Conservation (phyloP, 495 filamentous ascomycete species). For the Penicillium paradoxum region DNA sequence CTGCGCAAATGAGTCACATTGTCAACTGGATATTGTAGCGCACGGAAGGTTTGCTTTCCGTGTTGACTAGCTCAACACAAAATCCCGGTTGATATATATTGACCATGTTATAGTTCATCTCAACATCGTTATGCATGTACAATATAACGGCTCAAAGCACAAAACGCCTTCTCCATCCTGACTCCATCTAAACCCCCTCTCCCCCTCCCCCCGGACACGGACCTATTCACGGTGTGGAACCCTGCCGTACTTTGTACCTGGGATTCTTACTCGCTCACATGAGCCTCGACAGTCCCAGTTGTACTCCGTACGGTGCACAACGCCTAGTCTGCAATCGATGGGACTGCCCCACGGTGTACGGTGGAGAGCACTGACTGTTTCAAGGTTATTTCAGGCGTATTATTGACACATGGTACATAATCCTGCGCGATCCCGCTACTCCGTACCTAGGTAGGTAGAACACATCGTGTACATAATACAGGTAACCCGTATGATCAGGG, state of each 20-base stretch:
- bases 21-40: too few relatives aligned
- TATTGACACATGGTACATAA: not conserved
- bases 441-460: too few relatives aligned
- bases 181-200: not conserved
- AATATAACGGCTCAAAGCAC: too few relatives aligned
- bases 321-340: not conserved
- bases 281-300: not conserved
- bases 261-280: not conserved
- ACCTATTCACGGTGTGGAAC: not conserved
- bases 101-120: too few relatives aligned
- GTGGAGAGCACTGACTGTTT: not conserved
- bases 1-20: too few relatives aligned
- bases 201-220: constrained; percentile 3
- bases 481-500: too few relatives aligned
- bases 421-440: not conserved
- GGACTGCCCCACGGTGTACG: not conserved
- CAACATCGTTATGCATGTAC: too few relatives aligned
- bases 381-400: not conserved
- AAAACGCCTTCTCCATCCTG: not conserved
- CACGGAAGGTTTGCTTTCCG: too few relatives aligned
- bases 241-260: not conserved
- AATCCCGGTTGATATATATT: too few relatives aligned
- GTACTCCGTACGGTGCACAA: not conserved
- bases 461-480: too few relatives aligned
- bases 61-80: too few relatives aligned